A percentile compares a stretch with the other conserved stretches of the same genome.
Conservation (phyloP, 148 eudicot genomes). For the Pouteria glomerata region DNA sequence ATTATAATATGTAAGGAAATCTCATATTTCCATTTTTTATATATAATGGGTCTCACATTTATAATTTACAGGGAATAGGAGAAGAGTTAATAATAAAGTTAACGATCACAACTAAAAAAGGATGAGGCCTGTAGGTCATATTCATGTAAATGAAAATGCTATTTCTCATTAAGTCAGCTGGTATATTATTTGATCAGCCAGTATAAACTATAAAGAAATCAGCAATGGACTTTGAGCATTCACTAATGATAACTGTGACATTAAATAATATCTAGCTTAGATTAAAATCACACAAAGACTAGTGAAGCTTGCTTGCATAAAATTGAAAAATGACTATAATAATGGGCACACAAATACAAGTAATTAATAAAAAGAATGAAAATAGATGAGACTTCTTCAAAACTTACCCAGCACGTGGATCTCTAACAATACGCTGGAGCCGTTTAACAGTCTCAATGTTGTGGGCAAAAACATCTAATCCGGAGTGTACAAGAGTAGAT, state of each 20-base stretch:
- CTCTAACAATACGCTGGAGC: constrained; percentile 88
- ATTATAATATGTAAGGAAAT: no score
- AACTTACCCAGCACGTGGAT: constrained; percentile 94
- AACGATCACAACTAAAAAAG: not conserved
- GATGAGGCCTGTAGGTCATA: not conserved
- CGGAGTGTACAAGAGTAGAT: constrained; percentile 73
- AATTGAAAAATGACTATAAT: not conserved
- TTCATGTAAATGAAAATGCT: not conserved
- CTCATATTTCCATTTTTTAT: no score
- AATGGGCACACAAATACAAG: not conserved
- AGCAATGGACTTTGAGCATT: not conserved
- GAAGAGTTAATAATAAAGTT: not conserved
- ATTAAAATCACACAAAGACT: not conserved
- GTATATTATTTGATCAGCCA: not conserved
- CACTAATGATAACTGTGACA: no score
- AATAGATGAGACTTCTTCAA: not conserved
- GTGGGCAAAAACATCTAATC: constrained; percentile 97
- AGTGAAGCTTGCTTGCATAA: not conserved
- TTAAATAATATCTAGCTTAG: not conserved
- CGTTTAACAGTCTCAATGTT: constrained; percentile 90
- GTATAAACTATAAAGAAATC: constrained; percentile 8
- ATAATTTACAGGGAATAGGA: not conserved
- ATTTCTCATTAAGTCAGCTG: not conserved
- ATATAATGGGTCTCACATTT: not conserved
- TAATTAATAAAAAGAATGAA: not conserved